Evolutionary conservation across 768 basidiomycete species (phyloP).

Genomic region (Lentinula boryana): DNA sequence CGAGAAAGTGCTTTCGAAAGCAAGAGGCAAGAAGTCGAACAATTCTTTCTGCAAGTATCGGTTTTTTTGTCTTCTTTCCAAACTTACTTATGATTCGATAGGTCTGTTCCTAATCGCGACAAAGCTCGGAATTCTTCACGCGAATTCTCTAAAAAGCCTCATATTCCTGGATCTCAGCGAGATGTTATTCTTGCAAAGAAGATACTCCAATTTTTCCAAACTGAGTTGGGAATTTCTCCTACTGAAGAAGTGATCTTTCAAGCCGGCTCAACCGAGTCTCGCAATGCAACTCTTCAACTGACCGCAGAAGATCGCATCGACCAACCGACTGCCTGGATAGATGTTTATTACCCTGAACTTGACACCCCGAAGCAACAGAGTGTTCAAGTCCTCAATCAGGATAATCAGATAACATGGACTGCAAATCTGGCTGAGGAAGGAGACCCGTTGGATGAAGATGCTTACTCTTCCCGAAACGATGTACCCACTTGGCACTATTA

Average conservation of each 20-base stretch:
- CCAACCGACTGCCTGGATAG: constrained; percentile 71
- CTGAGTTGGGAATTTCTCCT: constrained; percentile 48
- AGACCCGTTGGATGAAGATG: constrained; percentile 65
- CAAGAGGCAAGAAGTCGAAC: neutral
- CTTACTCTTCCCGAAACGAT: constrained; percentile 55
- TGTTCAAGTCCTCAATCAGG: constrained; percentile 56
- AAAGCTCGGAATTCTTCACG: constrained; percentile 55
- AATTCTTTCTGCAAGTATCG: neutral
- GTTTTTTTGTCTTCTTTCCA: neutral
- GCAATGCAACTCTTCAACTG: constrained; percentile 58
- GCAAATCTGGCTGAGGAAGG: constrained; percentile 73
- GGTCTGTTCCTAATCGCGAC: constrained; percentile 49
- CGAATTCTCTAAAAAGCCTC: constrained; percentile 61
- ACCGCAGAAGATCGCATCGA: constrained; percentile 34
- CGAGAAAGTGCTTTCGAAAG: neutral
- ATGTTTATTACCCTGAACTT: constrained; percentile 83
- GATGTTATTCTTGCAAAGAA: constrained; percentile 60
- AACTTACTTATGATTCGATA: constrained; percentile 12
- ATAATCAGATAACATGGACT: constrained; percentile 51
- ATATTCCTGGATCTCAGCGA: constrained; percentile 60
- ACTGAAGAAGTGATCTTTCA: constrained; percentile 52
- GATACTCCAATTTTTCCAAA: constrained; percentile 64
- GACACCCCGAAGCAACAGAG: constrained; percentile 69
- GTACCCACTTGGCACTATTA: constrained; percentile 86
- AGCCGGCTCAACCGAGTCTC: constrained; percentile 64